Base-by-base conservation (phyloP, 768 basidiomycete species). In the Mycena chlorophos region DNA sequence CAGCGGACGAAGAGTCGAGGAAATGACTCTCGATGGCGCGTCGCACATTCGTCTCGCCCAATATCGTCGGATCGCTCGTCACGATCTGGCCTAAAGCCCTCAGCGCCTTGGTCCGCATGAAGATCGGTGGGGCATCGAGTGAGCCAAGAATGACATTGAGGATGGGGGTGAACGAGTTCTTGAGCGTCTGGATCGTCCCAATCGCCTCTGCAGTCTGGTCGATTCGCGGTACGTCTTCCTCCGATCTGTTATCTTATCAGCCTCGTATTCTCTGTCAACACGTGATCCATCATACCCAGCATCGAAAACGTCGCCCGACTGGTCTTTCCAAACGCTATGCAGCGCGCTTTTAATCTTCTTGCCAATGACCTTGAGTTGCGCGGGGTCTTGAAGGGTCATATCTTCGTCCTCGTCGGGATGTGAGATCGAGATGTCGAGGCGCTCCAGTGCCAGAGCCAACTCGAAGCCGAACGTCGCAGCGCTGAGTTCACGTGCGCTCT, bases 51-150 rank as follows among this genome's bases (percentile, higher is more conserved):
- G 80, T 65, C 30, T 83, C 76, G 1, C 84, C 79, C 23, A 99
- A 78, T 19, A 97, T 86, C 14, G 81, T 84, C 0, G 94, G 85
- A 70, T 98, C 97, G 57, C 89, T 89, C 0, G 86, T 91, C 29
- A 98, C 84, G 46, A 98, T 89, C 65, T 92, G 86, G 3, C 94
- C 91, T 3, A 98, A 77, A 0, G 92, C 94, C 50, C 89, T 82
- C 27, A 99, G 75, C 0, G 96, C 96, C 69, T 98, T 98, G 0
- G 94, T 95, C 27, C 97, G 85, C 78, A 96, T 90, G 64, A 91
- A 93, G 25, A 98, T 94, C 3, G 87, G 83, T 3, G 90, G 82
- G 0, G 91, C 89, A 64, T 96, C 92, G 57, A 96, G 78, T 2
- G 93, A 84, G 51, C 78, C 73, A 19, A 98, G 68, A 27, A 97